phyloP scores from a whole-genome alignment of 306 rosid species.

The Dalbergia cochinchinensis region DNA sequence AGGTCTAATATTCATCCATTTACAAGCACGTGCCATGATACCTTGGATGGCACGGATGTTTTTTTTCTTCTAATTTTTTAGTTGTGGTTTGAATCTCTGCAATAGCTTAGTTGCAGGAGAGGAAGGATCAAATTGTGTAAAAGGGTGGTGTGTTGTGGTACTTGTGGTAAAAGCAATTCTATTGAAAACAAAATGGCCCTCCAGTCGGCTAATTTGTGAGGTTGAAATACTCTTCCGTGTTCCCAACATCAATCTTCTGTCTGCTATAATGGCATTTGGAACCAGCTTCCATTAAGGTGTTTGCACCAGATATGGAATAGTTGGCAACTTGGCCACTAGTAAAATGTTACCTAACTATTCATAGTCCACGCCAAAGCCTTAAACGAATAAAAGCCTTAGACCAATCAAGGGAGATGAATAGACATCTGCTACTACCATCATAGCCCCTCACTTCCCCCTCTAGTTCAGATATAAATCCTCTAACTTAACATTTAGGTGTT shows the following conservation, averaged over 20 bases:
- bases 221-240: too few relatives aligned
- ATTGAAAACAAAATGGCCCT: too few relatives aligned
- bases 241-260: too few relatives aligned
- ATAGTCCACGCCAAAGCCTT: not conserved
- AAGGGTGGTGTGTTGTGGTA: constrained; percentile 5
- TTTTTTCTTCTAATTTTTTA: not conserved
- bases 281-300: too few relatives aligned
- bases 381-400: not conserved
- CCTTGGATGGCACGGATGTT: not conserved
- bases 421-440: not conserved
- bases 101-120: not conserved
- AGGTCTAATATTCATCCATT: not conserved
- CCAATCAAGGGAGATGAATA: too few relatives aligned
- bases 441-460: not conserved
- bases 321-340: not conserved
- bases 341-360: not conserved
- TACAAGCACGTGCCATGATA: not conserved
- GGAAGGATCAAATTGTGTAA: not conserved
- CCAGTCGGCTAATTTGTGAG: too few relatives aligned
- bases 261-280: too few relatives aligned
- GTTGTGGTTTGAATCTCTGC: constrained; percentile 8
- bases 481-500: too few relatives aligned
- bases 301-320: not conserved
- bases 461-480: too few relatives aligned
- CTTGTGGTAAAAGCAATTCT: not conserved